Evolutionary conservation across 176 grass and related monocot species (phyloP).

Genomic region (Puccinellia tenuiflora): DNA sequence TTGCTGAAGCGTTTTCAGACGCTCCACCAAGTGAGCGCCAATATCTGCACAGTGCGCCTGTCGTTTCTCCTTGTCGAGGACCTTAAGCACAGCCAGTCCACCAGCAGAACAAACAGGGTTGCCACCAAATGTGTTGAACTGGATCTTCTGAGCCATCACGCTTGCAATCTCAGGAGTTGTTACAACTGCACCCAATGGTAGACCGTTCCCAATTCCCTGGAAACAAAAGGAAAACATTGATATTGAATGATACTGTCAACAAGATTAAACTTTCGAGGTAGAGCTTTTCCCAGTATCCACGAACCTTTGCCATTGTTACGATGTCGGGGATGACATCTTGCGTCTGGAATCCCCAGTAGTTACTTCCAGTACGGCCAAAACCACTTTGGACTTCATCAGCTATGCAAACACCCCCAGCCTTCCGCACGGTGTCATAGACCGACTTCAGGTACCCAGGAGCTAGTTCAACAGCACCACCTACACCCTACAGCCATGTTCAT

Average conservation of each 20-base stretch:
- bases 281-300: background rate
- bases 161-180: slow-evolving; percentile 86
- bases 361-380: slow-evolving; percentile 88
- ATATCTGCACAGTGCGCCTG: slow-evolving; percentile 75
- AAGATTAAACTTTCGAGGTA: background rate
- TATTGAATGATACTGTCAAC: background rate
- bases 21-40: slow-evolving; percentile 72
- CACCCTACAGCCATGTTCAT: slow-evolving; percentile 46
- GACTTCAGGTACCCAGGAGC: slow-evolving; percentile 90
- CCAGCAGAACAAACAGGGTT: slow-evolving; percentile 97
- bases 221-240: background rate
- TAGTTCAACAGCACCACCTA: slow-evolving; percentile 84
- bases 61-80: slow-evolving; percentile 91
- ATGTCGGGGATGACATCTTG: slow-evolving; percentile 87
- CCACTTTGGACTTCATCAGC: slow-evolving; percentile 98
- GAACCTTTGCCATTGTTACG: slow-evolving; percentile 95
- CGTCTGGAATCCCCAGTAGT: slow-evolving; percentile 97
- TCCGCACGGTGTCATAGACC: slow-evolving; percentile 74
- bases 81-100: slow-evolving; percentile 82
- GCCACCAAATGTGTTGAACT: slow-evolving; percentile 94
- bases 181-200: slow-evolving; percentile 91
- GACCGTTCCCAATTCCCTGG: slow-evolving; percentile 91
- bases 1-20: slow-evolving; percentile 74
- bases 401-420: slow-evolving; percentile 90
- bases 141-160: slow-evolving; percentile 80